phyloP scores from a whole-genome alignment of 768 basidiomycete species.

The Lactifluus pinguis region DNA sequence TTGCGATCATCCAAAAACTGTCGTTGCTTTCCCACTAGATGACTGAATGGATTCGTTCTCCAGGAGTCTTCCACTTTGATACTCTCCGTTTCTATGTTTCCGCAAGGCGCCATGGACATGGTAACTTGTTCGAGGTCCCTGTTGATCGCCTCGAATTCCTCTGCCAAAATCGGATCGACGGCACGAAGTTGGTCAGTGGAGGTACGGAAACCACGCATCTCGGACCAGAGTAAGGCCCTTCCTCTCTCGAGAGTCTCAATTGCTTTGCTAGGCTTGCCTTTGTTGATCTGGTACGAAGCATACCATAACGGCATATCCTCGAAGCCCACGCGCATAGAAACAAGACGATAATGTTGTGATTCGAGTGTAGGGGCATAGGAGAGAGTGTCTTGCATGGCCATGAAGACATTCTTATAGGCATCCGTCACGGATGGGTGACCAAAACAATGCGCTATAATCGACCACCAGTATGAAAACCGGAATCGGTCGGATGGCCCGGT shows the following conservation, averaged over 20 bases:
- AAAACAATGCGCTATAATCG: not conserved
- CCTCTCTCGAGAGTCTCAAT: constrained; percentile 11
- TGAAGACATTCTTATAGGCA: not conserved
- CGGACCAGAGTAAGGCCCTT: constrained; percentile 7
- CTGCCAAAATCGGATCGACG: not conserved
- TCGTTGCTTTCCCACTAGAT: not conserved
- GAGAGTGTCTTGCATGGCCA: not conserved
- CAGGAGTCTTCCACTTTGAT: not conserved
- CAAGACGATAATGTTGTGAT: not conserved
- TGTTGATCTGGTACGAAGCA: not conserved
- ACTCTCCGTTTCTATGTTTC: not conserved
- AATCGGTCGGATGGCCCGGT: not conserved
- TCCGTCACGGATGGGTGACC: not conserved
- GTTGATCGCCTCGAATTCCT: not conserved
- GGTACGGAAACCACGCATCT: constrained; percentile 8
- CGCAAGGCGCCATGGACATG: not conserved
- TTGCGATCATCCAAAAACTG: not conserved
- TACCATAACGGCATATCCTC: not conserved
- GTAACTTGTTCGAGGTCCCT: not conserved
- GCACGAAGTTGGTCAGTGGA: not conserved
- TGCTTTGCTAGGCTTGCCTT: not conserved
- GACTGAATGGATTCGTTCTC: not conserved
- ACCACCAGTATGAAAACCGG: not conserved
- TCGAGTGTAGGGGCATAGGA: not conserved
- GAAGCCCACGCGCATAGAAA: not conserved